Evolutionary conservation across 1,139 yeast species (phyloP).

Genomic region (Scheffersomyces stambukii): DNA sequence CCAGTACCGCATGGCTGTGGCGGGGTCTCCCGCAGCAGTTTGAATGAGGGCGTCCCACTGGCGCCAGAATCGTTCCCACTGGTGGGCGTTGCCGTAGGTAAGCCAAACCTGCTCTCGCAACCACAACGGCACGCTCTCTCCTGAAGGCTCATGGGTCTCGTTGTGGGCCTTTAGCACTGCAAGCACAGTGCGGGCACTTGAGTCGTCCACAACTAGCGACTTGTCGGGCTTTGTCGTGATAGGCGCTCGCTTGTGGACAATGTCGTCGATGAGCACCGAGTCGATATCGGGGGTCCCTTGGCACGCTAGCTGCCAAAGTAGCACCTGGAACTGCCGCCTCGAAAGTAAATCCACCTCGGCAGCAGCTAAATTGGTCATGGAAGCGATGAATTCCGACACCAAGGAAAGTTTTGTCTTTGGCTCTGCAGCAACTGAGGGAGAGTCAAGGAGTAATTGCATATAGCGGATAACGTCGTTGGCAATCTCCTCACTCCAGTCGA

Average conservation of each 20-base stretch:
- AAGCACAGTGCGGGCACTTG: constrained; percentile 2
- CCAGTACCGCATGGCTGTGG: constrained; percentile 22
- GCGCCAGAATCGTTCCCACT: constrained; percentile 40
- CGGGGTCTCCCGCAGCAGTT: constrained; percentile 2
- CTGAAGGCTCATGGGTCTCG: constrained; percentile 1
- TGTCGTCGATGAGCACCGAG: constrained; percentile 6
- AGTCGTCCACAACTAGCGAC: too few relatives aligned
- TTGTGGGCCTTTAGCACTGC: neutral
- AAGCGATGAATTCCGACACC: constrained; percentile 25
- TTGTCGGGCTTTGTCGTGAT: neutral
- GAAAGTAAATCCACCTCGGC: constrained; percentile 21
- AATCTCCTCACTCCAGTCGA: constrained; percentile 15
- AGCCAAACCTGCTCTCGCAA: constrained; percentile 32
- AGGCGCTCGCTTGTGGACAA: constrained; percentile 4
- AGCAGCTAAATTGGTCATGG: constrained; percentile 23
- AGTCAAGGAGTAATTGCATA: constrained; percentile 31
- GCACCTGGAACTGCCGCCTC: constrained; percentile 27
- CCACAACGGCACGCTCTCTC: constrained; percentile 12
- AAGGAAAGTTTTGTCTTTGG: constrained; percentile 16
- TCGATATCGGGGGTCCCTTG: constrained; percentile 6
- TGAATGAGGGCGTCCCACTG: constrained; percentile 26
- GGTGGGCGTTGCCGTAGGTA: constrained; percentile 37
- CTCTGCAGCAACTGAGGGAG: constrained; percentile 16
- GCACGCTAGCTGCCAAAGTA: constrained; percentile 31
- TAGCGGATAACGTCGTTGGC: constrained; percentile 25